Base-by-base conservation (phyloP, 148 eudicot species). In the Limonium bicolor region DNA sequence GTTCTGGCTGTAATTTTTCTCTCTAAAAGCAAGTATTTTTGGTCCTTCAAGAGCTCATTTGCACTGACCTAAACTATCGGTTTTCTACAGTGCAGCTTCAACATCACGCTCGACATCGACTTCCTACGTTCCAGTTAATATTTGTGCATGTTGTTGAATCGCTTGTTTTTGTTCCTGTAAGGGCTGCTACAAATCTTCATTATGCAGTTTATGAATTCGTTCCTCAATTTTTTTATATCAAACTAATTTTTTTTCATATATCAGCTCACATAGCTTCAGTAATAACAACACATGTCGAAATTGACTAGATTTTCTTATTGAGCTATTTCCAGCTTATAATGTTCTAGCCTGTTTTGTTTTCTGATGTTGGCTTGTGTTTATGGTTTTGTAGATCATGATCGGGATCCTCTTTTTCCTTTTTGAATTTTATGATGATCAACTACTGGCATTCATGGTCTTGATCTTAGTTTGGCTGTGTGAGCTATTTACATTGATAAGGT, bases 101-200 rank as follows among this genome's bases (percentile, higher is more conserved):
- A 56, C 99, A 90, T 61, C 99, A 90, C 65, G 99, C 99, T 69
- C 95, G 88, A 14, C 93, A 85, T 59, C 80, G 80, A 54, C 95
- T 90, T 68, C 99, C 99, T 28, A 90, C 99, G 43, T 90, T 90
- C 62, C 99, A 90, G 55, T 65, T 90, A 75, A 90, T 90, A 44
- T 90, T 90, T 76, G 99, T 90, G 48, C 99, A 90, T 61, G 95
- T 90, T 39, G 73, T 85, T 52, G 99, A 90, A 54, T 90, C 99
- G 14, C 99, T 90, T 44, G 95, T 90, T 55, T 90, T 90, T 64
- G 99, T 90, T 21, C 99, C 99, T 45, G 99, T 90, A 71, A 70
- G 78, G n/a, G 23, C 42, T 58, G 34, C n/a, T n/a, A n/a, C n/a
- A n/a, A n/a, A n/a, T n/a, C n/a, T n/a, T n/a, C n/a, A n/a, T n/a